Percentiles rank a stretch among this genome's conserved stretches.
These are phyloP conservation scores for Talaromyces atroroseus DNA, from an alignment of 2,329 filamentous ascomycete genomes.

Conservation along the genomic window DNA sequence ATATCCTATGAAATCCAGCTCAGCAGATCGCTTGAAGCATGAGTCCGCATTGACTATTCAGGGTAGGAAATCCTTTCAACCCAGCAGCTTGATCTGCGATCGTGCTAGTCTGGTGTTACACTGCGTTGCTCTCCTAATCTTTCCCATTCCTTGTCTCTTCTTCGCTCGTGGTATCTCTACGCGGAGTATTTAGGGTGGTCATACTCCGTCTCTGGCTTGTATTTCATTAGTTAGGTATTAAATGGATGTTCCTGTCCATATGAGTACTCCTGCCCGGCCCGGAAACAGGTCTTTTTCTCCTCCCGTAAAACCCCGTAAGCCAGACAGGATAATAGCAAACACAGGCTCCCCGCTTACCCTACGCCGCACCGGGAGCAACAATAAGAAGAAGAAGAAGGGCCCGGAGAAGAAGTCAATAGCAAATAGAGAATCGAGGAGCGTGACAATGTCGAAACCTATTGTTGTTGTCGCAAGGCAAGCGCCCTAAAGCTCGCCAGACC, in stretches of 20 bases:
- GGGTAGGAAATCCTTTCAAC: background rate
- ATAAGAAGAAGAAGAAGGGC: background rate
- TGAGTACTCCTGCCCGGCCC: no score
- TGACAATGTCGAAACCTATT: no score
- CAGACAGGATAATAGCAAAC: no score
- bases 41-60: background rate
- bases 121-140: background rate
- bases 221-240: no score
- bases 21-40: background rate
- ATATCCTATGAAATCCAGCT: background rate
- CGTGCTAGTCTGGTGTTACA: background rate
- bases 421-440: background rate
- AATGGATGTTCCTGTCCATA: no score
- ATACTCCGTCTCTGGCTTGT: no score
- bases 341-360: no score
- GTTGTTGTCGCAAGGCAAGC: background rate
- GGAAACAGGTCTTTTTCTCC: no score
- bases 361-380: background rate
- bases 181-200: no score
- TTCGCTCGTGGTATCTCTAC: no score
- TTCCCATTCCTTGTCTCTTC: background rate
- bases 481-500: constrained; percentile 6
- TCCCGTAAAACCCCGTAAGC: no score
- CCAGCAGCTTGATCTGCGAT: background rate
- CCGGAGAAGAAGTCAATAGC: background rate